Base-by-base conservation (phyloP, 371 early-diverging fungal species). In the Batkoa obscura region DNA sequence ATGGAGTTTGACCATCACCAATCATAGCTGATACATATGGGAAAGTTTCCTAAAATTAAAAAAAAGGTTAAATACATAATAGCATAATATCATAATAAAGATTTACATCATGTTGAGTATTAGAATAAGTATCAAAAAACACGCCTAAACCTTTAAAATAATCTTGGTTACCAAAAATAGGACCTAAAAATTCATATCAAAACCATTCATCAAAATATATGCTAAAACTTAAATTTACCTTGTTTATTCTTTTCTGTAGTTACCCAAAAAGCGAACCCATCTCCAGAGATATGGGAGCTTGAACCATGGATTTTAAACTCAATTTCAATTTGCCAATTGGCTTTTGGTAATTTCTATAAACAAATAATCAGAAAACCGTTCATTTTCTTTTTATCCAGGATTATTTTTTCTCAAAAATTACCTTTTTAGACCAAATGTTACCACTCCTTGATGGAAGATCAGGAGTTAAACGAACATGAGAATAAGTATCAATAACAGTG, bases 71-170 rank as follows among this genome's bases (percentile, higher is more conserved):
- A n/a, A 43, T 23, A 23, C 23, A 23, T 23, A 23, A 23, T 23
- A 23, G 23, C 23, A 23, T 23, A 23, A 23, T 13, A 8, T 39
- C 10, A 17, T 37, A 31, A 34, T 47, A 13, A 45, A 3, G n/a
- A 60, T 74, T 62, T 78, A 84, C 87, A 55, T 75, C 68, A 58
- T 86, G 83, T 55, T 80, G 66, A 55, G 81, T 75, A 64, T 97
- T 97, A 56, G 87, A 78, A 68, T 91, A 95, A 33, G 96, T 93
- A 67, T 95, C 98, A 62, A 97, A 92, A 61, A 95, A 88, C 54
- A 97, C 60, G 37, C 94, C 96, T 13, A 97, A 73, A 1, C 98
- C 98, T 43, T 79, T 75, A 64, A 92, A 94, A 43, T 78, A 66
- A 68, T 94, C 91, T 43, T 73, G 66, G 63, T 74, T 80, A 3